Conservation (phyloP, 139 green algal species). For the Zygnema circumcarinatum region DNA sequence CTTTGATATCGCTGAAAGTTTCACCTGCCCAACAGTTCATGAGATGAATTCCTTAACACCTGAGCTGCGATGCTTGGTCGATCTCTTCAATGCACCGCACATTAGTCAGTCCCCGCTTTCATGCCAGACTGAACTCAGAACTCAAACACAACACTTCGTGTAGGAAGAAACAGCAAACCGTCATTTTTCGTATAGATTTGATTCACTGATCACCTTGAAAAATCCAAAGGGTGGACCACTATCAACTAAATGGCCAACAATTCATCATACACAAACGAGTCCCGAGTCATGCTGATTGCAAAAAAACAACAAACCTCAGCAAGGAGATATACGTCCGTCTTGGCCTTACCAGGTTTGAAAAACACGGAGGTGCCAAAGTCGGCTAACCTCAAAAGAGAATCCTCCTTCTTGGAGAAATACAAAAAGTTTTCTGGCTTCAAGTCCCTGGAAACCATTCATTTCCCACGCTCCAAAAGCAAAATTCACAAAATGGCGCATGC, state of each 20-base stretch:
- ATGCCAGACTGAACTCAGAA: neutral
- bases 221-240: too few relatives aligned
- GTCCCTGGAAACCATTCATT: too few relatives aligned
- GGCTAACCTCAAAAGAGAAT: constrained; percentile 86
- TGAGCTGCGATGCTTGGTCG: neutral
- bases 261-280: neutral
- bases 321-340: neutral
- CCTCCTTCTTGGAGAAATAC: constrained; percentile 75
- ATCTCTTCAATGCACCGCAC: too few relatives aligned
- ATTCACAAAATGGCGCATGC: too few relatives aligned
- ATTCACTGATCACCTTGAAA: too few relatives aligned
- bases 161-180: neutral
- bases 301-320: neutral
- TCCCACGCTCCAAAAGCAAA: too few relatives aligned
- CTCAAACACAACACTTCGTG: neutral
- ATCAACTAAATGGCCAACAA: too few relatives aligned
- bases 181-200: too few relatives aligned
- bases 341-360: constrained; percentile 55
- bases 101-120: neutral
- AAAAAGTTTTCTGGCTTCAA: constrained; percentile 97
- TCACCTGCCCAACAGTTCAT: constrained; percentile 63
- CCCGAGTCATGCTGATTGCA: neutral
- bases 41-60: neutral
- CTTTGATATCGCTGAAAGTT: constrained; percentile 85
- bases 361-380: constrained; percentile 53